A percentile compares a stretch with the other conserved stretches of the same genome.
phyloP scores from a whole-genome alignment of 371 early-diverging fungal genomes.

The Spraguea lophii region DNA sequence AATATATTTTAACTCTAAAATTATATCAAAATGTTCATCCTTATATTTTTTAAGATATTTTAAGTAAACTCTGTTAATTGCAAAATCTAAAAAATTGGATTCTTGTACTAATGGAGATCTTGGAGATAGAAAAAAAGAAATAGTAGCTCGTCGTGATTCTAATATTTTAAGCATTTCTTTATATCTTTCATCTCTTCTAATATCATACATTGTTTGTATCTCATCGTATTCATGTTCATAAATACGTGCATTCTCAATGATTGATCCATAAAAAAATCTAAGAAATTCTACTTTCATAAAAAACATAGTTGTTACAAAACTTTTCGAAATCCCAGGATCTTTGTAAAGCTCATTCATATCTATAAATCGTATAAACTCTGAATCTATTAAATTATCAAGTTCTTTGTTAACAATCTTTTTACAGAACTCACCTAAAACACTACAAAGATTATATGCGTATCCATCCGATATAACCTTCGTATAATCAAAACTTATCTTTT shows the following conservation, averaged over 20 bases:
- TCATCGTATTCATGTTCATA: not conserved
- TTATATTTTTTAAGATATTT: no score
- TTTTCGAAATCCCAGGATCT: not conserved
- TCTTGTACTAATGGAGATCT: not conserved
- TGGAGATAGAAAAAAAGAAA: not conserved
- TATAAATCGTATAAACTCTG: not conserved
- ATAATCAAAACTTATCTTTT: conserved; percentile 21
- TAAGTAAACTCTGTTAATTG: no score
- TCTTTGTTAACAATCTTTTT: conserved; percentile 6
- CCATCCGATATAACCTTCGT: conserved; percentile 12
- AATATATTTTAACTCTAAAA: no score
- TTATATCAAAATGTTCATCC: no score
- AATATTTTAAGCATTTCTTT: not conserved
- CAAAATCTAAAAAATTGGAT: not conserved
- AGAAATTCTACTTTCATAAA: conserved; percentile 7
- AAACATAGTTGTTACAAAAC: conserved; percentile 9
- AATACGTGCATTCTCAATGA: not conserved
- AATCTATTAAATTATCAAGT: conserved; percentile 1
- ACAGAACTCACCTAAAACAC: conserved; percentile 19
- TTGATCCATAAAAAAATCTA: not conserved
- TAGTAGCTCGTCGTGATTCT: not conserved
- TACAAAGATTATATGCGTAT: conserved; percentile 13
- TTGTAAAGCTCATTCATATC: not conserved
- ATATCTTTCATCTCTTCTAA: not conserved
- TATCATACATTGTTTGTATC: not conserved